Base-by-base conservation (phyloP, 2,329 filamentous ascomycete species). In the Talaromyces albobiverticillius region DNA sequence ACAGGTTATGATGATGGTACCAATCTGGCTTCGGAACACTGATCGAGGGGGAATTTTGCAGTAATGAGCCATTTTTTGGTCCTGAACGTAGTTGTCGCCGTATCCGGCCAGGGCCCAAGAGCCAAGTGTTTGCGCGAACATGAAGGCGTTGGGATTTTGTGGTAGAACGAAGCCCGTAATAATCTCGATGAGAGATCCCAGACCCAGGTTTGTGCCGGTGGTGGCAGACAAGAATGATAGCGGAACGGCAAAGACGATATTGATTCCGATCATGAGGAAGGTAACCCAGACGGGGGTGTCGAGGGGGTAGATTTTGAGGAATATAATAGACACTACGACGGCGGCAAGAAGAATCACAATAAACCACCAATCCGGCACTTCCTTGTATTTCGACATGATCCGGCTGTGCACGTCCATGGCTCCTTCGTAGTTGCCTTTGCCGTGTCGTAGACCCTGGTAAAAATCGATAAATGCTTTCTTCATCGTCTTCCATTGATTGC, bases 341-440 rank as follows among this genome's bases (percentile, higher is more conserved):
- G 46, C 46, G 13, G 14, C 46, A 9, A 49, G 23, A 5, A 49
- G 46, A 20, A 49, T 49, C 7, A 49, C 4, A 40, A 49, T 22
- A 23, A 49, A 49, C 46, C 46, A 49, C 46, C 46, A 49, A 49
- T 49, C 46, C 9, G 46, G 46, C 5, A 49, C 46, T 49, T 49
- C 46, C 31, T 49, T 49, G 23, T 49, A 49, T 25, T 40, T 49
- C 6, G 46, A 38, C 46, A 49, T 49, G 13, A 38, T 23, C 22
- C 46, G 46, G 18, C 46, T 49, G 32, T 49, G 46, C n/a, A 49
- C 46, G n/a, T 49, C 46, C 43, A 46, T 34, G 32, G 46, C 46
- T 23, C 46, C 46, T 49, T 49, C 46, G 32, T 49, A 49, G 14
- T 49, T 49, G 2, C 46, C 46, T 20, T 49, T 49, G 9, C 46